Evolutionary conservation across 1,284 basidiomycete genomes (phyloP).

Genomic region (Cerioporus squamosus): DNA sequence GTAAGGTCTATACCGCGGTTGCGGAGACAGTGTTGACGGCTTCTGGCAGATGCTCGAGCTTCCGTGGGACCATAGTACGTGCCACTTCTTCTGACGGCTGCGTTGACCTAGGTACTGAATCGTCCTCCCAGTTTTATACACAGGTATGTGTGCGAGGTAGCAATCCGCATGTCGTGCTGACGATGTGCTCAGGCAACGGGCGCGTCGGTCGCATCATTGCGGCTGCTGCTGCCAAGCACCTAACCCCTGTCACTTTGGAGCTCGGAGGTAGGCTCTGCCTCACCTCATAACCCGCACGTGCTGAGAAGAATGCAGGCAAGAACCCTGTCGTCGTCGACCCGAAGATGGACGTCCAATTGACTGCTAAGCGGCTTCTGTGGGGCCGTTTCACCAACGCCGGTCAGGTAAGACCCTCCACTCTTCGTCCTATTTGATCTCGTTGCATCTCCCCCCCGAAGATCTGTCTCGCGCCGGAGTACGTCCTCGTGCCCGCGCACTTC

Average conservation of each 20-base stretch:
- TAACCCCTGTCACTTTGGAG: constrained; percentile 86
- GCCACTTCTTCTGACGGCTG: background rate
- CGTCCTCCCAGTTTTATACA: constrained; percentile 56
- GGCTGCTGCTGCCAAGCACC: constrained; percentile 82
- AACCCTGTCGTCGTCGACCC: constrained; percentile 84
- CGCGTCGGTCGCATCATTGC: constrained; percentile 83
- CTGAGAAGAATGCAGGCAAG: constrained; percentile 57
- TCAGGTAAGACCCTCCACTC: constrained; percentile 48
- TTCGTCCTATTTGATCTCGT: background rate
- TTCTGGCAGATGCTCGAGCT: constrained; percentile 67
- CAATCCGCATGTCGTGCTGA: no score
- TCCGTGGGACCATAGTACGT: constrained; percentile 86
- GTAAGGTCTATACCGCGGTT: constrained; percentile 33
- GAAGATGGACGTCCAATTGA: constrained; percentile 59
- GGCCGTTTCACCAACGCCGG: constrained; percentile 81
- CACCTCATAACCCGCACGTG: background rate
- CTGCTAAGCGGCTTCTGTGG: constrained; percentile 75
- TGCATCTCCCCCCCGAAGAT: constrained; percentile 29
- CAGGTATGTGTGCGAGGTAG: constrained; percentile 43
- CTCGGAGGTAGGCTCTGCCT: constrained; percentile 14
- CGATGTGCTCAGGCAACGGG: constrained; percentile 55
- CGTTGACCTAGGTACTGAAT: background rate
- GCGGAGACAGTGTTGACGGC: background rate
- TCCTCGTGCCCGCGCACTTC: constrained; percentile 67
- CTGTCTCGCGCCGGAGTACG: constrained; percentile 79